Percentiles rank a stretch among this genome's conserved stretches.
Conservation (phyloP, 2,329 filamentous ascomycete species). For the Aspergillaceae sp. region DNA sequence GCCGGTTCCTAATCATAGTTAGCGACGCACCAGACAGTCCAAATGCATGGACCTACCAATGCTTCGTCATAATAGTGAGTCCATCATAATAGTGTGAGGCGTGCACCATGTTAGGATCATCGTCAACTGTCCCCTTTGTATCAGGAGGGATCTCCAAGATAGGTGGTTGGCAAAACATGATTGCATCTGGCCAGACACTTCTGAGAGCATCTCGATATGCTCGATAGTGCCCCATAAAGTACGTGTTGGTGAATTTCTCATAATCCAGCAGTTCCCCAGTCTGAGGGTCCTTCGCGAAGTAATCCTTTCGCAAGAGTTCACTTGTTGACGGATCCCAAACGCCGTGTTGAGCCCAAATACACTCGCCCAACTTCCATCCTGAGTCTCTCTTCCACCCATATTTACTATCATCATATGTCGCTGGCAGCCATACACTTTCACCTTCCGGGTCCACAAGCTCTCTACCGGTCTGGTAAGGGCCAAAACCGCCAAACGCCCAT, state of each 20-base stretch:
- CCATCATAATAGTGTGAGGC: slow-evolving; percentile 96
- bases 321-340: slow-evolving; percentile 83
- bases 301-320: slow-evolving; percentile 70
- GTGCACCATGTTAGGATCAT: slow-evolving; percentile 84
- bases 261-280: slow-evolving; percentile 70
- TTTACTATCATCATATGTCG: slow-evolving; percentile 71
- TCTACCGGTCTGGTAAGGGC: slow-evolving; percentile 80
- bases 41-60: slow-evolving; percentile 53
- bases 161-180: slow-evolving; percentile 85
- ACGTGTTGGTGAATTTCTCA: slow-evolving; percentile 78
- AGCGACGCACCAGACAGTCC: slow-evolving; percentile 5
- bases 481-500: slow-evolving; percentile 89
- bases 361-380: slow-evolving; percentile 87
- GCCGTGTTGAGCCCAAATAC: slow-evolving; percentile 92
- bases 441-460: slow-evolving; percentile 81
- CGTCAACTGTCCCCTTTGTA: slow-evolving; percentile 79
- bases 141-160: slow-evolving; percentile 83
- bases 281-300: slow-evolving; percentile 71
- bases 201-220: slow-evolving; percentile 68
- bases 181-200: slow-evolving; percentile 64
- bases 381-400: slow-evolving; percentile 88
- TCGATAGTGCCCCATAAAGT: slow-evolving; percentile 81
- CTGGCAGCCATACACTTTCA: slow-evolving; percentile 71
- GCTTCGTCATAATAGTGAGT: slow-evolving; percentile 93
- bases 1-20: slow-evolving; percentile 56